Evolutionary conservation across 495 filamentous ascomycete species (phyloP).

Genomic region (Trichocladium uniseriatum): DNA sequence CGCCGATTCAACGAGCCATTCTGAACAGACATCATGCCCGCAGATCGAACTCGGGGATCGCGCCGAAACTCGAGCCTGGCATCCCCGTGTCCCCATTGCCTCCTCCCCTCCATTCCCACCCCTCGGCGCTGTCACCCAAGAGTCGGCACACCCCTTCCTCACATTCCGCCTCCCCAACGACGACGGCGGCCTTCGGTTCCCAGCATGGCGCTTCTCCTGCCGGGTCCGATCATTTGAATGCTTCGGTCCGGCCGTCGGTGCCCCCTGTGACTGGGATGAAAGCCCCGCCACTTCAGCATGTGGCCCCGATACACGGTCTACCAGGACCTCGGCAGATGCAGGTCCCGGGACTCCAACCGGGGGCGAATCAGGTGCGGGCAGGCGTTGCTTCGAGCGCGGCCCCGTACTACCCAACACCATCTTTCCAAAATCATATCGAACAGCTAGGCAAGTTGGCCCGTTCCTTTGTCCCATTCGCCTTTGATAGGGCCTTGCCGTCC

Average conservation of each 20-base stretch:
- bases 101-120: constrained; percentile 44
- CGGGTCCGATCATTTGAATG: constrained; percentile 44
- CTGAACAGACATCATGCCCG: constrained; percentile 63
- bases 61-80: constrained; percentile 60
- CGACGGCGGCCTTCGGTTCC: constrained; percentile 61
- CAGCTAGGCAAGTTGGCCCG: constrained; percentile 89
- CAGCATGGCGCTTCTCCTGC: constrained; percentile 61
- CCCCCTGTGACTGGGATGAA: constrained; percentile 33
- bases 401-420: constrained; percentile 65
- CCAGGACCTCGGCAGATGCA: constrained; percentile 39
- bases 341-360: constrained; percentile 31
- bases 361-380: constrained; percentile 23
- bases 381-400: constrained; percentile 25
- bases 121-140: constrained; percentile 44
- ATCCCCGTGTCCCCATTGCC: constrained; percentile 40
- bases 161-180: constrained; percentile 67
- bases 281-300: constrained; percentile 26
- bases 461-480: constrained; percentile 40
- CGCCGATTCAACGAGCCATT: constrained; percentile 62
- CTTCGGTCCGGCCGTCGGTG: constrained; percentile 36
- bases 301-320: constrained; percentile 17
- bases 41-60: constrained; percentile 58
- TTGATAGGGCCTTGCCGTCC: constrained; percentile 68
- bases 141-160: constrained; percentile 75
- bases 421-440: constrained; percentile 87